Conservation (phyloP, 208 protist genomes). For the Tetramitus jugosus region DNA sequence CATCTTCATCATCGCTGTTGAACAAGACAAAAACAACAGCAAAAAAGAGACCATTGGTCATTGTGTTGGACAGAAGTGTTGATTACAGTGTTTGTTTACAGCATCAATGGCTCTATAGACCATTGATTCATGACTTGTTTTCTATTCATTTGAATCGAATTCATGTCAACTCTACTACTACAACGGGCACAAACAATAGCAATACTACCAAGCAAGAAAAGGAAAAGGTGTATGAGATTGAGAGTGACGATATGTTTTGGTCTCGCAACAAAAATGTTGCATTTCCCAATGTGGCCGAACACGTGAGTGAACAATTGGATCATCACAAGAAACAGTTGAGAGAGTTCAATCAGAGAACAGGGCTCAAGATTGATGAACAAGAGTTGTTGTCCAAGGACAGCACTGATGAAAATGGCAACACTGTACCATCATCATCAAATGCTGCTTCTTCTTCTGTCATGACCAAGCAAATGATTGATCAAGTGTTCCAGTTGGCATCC, state of each 20-base stretch:
- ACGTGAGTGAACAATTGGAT: conserved; percentile 36
- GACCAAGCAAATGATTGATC: conserved; percentile 2
- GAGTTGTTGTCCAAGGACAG: background rate
- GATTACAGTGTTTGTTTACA: conserved; percentile 56
- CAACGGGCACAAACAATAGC: too few species aligned
- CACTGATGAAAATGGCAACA: background rate
- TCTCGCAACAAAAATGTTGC: conserved; percentile 39
- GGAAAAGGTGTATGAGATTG: conserved; percentile 43
- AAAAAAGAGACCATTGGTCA: conserved; percentile 41
- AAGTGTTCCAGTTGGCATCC: conserved; percentile 42
- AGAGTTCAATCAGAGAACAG: conserved; percentile 2
- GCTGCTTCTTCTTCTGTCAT: background rate
- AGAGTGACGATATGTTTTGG: conserved; percentile 54
- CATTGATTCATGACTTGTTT: conserved; percentile 60
- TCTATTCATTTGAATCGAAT: conserved; percentile 51
- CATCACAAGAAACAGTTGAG: conserved; percentile 18
- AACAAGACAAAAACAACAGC: too few species aligned
- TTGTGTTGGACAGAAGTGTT: conserved; percentile 51
- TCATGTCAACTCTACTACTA: conserved; percentile 17
- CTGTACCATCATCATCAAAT: background rate
- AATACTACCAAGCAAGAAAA: background rate
- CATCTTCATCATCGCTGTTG: too few species aligned
- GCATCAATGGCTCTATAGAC: conserved; percentile 61
- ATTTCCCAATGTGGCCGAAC: conserved; percentile 47
- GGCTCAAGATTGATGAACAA: background rate